These are phyloP conservation scores for Moniliophthora roreri DNA, from an alignment of 1,284 basidiomycete species.

Conservation along the genomic window DNA sequence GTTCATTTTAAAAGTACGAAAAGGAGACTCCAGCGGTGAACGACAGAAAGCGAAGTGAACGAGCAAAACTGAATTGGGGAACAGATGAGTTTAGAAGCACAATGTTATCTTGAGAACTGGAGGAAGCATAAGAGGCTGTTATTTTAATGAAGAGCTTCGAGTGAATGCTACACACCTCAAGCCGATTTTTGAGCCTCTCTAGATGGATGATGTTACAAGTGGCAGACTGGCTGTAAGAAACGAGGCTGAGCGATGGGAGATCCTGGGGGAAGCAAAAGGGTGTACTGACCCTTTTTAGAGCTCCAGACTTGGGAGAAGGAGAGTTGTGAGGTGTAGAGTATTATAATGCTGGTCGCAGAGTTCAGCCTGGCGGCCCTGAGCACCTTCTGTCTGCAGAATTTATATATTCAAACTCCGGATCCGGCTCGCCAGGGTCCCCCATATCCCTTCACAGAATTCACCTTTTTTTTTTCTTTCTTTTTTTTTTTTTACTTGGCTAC, in stretches of 20 bases:
- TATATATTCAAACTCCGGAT: conserved; percentile 42
- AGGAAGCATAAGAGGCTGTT: conserved; percentile 13
- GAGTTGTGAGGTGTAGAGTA: conserved; percentile 31
- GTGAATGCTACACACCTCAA: conserved; percentile 63
- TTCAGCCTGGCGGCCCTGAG: no score
- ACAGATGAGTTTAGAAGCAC: conserved; percentile 60
- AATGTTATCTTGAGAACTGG: conserved; percentile 48
- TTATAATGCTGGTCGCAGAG: conserved; percentile 40
- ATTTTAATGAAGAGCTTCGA: conserved; percentile 20
- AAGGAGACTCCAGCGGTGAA: conserved; percentile 49
- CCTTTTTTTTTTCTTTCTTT: background rate
- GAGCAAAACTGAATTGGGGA: conserved; percentile 49
- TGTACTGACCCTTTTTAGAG: conserved; percentile 42
- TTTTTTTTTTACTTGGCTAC: no score
- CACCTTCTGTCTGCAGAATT: conserved; percentile 36
- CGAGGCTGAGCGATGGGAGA: conserved; percentile 23
- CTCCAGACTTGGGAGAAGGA: conserved; percentile 44
- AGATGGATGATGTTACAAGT: conserved; percentile 70
- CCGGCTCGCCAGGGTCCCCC: conserved; percentile 50
- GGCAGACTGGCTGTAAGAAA: conserved; percentile 37
- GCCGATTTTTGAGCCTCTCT: conserved; percentile 77
- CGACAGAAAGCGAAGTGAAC: conserved; percentile 58
- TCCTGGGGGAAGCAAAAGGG: conserved; percentile 21
- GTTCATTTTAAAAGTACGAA: conserved; percentile 62
- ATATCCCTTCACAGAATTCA: conserved; percentile 15